These are phyloP conservation scores for Linanthus parryae DNA, from an alignment of 148 eudicot genomes.

Conservation along the genomic window DNA sequence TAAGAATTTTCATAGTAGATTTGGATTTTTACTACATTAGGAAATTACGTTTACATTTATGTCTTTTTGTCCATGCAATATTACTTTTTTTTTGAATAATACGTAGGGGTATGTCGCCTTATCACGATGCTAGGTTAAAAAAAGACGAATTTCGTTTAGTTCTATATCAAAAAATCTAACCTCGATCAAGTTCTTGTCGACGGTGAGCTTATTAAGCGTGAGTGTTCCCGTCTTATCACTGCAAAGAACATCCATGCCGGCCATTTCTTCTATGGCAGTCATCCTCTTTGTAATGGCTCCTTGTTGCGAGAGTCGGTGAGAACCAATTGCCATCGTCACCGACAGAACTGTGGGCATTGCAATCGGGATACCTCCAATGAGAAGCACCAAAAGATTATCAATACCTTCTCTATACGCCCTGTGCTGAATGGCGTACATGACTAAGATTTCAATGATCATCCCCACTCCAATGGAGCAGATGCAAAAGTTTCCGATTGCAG, in stretches of 20 bases:
- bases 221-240: constrained; percentile 32
- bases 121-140: neutral
- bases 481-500: constrained; percentile 29
- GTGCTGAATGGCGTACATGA: constrained; percentile 24
- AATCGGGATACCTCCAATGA: constrained; percentile 32
- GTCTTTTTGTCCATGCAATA: no score
- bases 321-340: constrained; percentile 31
- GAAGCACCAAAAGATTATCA: constrained; percentile 24
- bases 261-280: constrained; percentile 38
- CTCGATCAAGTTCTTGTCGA: constrained; percentile 23
- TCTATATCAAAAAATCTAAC: neutral
- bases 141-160: neutral
- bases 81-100: no score
- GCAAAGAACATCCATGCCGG: constrained; percentile 34
- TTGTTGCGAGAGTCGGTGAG: constrained; percentile 23
- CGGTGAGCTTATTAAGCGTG: constrained; percentile 28
- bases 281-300: constrained; percentile 35
- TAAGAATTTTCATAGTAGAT: no score
- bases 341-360: constrained; percentile 33
- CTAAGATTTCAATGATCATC: constrained; percentile 18
- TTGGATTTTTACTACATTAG: no score
- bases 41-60: no score
- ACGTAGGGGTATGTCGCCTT: neutral
- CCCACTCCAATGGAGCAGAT: constrained; percentile 28
- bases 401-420: constrained; percentile 22